These are phyloP conservation scores for Suillus fuscotomentosus DNA, from an alignment of 768 basidiomycete genomes.

Conservation along the genomic window DNA sequence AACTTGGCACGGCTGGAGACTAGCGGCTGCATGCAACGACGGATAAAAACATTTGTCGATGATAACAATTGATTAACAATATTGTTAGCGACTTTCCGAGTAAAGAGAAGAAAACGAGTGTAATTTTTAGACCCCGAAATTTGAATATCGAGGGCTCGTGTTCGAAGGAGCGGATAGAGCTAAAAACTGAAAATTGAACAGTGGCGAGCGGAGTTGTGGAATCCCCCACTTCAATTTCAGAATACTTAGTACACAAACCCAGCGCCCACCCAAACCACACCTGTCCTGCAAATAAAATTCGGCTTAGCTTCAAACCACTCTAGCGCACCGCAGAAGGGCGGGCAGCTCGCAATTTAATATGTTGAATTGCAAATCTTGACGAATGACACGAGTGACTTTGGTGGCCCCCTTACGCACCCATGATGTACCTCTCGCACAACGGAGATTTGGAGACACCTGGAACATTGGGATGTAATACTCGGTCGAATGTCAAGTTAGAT, in stretches of 20 bases:
- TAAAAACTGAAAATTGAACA: no score
- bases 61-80: no score
- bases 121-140: neutral
- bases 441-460: neutral
- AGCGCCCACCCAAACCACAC: neutral
- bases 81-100: neutral
- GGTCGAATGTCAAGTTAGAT: neutral
- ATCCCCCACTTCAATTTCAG: neutral
- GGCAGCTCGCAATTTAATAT: neutral
- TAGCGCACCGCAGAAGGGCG: neutral
- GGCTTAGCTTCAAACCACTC: neutral
- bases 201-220: neutral
- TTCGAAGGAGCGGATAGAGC: neutral
- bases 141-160: no score
- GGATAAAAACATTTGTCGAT: neutral
- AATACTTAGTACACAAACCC: neutral
- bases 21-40: neutral
- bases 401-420: neutral
- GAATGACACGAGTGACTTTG: neutral
- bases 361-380: neutral
- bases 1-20: neutral
- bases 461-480: neutral
- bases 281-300: neutral
- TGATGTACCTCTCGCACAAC: neutral
- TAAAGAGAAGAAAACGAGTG: neutral